Conservation (phyloP, 352 stramenopile species). For the Peronospora belbahrii region DNA sequence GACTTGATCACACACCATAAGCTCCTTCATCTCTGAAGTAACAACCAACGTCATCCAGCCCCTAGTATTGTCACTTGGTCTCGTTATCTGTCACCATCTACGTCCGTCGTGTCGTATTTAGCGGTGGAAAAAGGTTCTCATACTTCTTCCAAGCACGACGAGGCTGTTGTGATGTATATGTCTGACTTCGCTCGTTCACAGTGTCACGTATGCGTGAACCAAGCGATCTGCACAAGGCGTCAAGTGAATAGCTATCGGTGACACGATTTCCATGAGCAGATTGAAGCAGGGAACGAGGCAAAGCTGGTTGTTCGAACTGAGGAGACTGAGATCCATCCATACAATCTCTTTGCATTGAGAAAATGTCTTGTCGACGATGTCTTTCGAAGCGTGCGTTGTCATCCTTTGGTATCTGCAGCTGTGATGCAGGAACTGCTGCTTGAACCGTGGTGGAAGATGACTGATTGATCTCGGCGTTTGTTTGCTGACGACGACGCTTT, state of each 20-base stretch:
- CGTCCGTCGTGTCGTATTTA: slow-evolving; percentile 36
- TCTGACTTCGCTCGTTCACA: background rate
- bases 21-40: too few relatives aligned
- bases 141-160: slow-evolving; percentile 34
- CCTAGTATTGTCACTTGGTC: background rate
- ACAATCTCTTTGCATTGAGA: background rate
- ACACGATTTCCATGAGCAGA: background rate
- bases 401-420: background rate
- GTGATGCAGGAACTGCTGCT: background rate
- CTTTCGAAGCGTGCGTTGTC: background rate
- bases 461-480: background rate
- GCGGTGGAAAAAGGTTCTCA: slow-evolving; percentile 33
- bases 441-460: background rate
- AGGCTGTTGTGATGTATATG: slow-evolving; percentile 4
- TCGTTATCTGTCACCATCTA: slow-evolving; percentile 19
- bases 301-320: slow-evolving; percentile 12
- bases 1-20: too few relatives aligned
- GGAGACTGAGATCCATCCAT: slow-evolving; percentile 11
- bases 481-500: slow-evolving; percentile 13
- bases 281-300: background rate
- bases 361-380: slow-evolving; percentile 7
- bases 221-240: slow-evolving; percentile 9
- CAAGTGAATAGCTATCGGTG: slow-evolving; percentile 11
- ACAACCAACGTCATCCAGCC: too few relatives aligned
- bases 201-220: slow-evolving; percentile 6